Evolutionary conservation across 345 rosid species (phyloP).

Genomic region (Angophora floribunda): DNA sequence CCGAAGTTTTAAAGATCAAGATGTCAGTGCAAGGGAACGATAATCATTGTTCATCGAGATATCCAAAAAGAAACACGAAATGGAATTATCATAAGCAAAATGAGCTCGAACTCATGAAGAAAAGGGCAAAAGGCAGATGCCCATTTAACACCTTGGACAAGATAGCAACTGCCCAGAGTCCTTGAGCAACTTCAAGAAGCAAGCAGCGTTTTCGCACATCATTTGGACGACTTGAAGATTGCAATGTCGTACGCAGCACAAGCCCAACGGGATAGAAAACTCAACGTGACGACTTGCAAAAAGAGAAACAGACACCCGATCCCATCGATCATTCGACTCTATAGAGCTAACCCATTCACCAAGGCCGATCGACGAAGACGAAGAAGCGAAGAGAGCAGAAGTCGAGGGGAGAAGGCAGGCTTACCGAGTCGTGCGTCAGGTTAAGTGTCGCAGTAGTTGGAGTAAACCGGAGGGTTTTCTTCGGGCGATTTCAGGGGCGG

Average conservation of each 20-base stretch:
- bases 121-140: neutral
- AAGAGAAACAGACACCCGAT: neutral
- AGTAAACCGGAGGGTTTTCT: neutral
- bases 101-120: neutral
- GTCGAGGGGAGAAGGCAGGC: neutral
- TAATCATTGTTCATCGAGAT: too few species aligned
- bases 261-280: neutral
- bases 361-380: too few species aligned
- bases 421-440: conserved; percentile 97
- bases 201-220: neutral
- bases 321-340: neutral
- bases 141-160: too few species aligned
- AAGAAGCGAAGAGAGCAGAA: too few species aligned
- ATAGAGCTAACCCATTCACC: too few species aligned
- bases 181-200: neutral
- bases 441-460: conserved; percentile 94
- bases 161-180: neutral
- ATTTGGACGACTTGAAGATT: neutral
- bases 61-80: neutral
- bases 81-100: neutral
- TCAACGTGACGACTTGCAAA: neutral
- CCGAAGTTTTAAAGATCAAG: neutral
- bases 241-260: neutral
- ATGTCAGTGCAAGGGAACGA: too few species aligned
- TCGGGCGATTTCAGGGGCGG: neutral